phyloP scores from a whole-genome alignment of 2,329 filamentous ascomycete species.

The Aspergillus neoniger region DNA sequence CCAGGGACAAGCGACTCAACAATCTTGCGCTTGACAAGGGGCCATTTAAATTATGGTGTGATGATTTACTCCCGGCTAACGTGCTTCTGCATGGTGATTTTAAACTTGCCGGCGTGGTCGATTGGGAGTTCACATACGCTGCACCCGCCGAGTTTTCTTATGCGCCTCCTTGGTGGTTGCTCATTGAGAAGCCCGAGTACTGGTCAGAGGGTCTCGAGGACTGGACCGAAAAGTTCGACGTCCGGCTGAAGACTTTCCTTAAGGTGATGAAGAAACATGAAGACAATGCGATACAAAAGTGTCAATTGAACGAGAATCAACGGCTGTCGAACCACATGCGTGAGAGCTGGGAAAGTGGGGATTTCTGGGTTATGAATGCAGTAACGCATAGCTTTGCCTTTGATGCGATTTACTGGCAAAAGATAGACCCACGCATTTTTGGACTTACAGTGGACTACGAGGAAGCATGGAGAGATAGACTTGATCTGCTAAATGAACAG shows the following conservation, averaged over 20 bases:
- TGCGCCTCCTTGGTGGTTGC: constrained; percentile 22
- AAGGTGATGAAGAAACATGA: neutral
- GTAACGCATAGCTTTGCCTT: neutral
- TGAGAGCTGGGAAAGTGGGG: neutral
- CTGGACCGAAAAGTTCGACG: neutral
- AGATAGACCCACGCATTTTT: neutral
- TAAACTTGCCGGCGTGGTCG: constrained; percentile 16
- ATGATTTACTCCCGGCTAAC: constrained; percentile 23
- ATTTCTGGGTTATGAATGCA: neutral
- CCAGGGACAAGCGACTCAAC: constrained; percentile 11
- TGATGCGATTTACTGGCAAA: neutral
- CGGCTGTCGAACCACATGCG: neutral
- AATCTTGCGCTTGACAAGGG: constrained; percentile 17
- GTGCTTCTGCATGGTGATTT: constrained; percentile 13
- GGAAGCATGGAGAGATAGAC: neutral
- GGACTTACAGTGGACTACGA: neutral
- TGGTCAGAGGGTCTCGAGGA: neutral
- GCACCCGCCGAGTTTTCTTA: constrained; percentile 20
- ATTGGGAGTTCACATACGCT: constrained; percentile 26
- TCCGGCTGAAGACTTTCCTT: neutral
- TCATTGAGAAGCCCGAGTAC: neutral
- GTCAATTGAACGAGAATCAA: neutral
- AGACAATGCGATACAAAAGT: neutral
- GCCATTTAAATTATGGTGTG: constrained; percentile 26
- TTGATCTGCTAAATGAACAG: neutral